Evolutionary conservation across 768 basidiomycete species (phyloP).

Genomic region (Lyophyllum decastes): DNA sequence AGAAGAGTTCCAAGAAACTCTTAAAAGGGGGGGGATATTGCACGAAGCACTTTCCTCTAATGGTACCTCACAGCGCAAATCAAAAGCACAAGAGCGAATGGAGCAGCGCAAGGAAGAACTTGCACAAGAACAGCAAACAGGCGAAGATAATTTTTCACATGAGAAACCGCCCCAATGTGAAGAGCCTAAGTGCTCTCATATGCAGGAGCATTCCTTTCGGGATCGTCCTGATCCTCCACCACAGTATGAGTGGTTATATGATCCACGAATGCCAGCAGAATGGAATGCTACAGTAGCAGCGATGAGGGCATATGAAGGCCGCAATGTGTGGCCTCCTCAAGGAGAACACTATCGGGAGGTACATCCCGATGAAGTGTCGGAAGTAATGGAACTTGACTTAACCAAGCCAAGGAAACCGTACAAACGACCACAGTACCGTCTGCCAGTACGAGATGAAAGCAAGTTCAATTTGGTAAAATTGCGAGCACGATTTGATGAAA

Average conservation of each 20-base stretch:
- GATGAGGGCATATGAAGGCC: not conserved
- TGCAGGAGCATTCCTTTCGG: not conserved
- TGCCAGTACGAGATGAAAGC: not conserved
- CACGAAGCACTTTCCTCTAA: too few relatives aligned
- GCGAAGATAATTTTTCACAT: not conserved
- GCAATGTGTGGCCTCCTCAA: not conserved
- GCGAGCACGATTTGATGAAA: not conserved
- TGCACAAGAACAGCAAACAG: too few relatives aligned
- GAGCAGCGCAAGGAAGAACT: too few relatives aligned
- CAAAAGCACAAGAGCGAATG: too few relatives aligned
- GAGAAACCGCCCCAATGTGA: too few relatives aligned
- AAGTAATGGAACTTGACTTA: not conserved
- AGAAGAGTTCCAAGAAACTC: slow-evolving; percentile 9
- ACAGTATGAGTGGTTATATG: not conserved
- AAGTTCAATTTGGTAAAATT: not conserved
- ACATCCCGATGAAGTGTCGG: not conserved
- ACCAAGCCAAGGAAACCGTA: not conserved
- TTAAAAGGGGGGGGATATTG: not conserved
- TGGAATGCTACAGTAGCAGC: slow-evolving; percentile 19
- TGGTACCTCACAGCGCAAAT: too few relatives aligned
- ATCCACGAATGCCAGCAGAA: slow-evolving; percentile 18
- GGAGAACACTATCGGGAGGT: slow-evolving; percentile 1
- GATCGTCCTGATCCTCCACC: not conserved
- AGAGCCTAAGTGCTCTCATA: too few relatives aligned
- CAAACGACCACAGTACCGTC: not conserved